Base-by-base conservation (phyloP, 441 rosid genomes). In the Euphorbia celastroides region DNA sequence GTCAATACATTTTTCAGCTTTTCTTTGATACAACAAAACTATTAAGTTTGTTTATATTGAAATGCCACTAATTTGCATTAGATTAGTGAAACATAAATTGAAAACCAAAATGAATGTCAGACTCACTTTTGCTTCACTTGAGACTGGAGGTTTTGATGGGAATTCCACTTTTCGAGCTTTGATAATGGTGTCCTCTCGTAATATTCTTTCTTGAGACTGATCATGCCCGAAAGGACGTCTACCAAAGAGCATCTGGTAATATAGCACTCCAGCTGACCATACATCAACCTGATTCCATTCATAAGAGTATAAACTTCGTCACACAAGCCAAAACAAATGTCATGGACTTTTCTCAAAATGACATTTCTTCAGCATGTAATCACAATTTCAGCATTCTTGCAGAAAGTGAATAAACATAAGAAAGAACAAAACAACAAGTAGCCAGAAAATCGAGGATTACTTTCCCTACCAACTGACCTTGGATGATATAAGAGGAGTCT, bases 151-250 rank as follows among this genome's bases (percentile, higher is more conserved):
- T 81, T 93, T 88, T 56, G 98, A 67, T 62, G 99, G 99, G 81
- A 94, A 94, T 63, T 94, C 99, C 31, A 92, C 98, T 77, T 82
- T 94, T 57, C 88, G 93, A 59, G 99, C 99, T 80, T 94, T 92
- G 72, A 94, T 92, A 70, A 92, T 94, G 57, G 99, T 94, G 79
- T 89, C 99, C 72, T 94, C 99, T 0, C 98, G 83, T 65, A 94
- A 77, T 77, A 94, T 94, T 70, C 96, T 81, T 79, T 94, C 99
- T 78, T 94, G 99, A 72, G 86, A 83, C 76, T 94, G 99, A 75
- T 95, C 99, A 72, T 95, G 98, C 68, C 99, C 99, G 77, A 95
- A 92, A 67, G 98, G 99, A 60, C 99, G 93, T 77, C 82, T 86
- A 38, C 98, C 97, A 72, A 88, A 92, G 65, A 92, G 88, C 97